A percentile compares a stretch with the other conserved stretches of the same genome.
These are phyloP conservation scores for Aurifilum marmelostoma DNA, from an alignment of 2,329 filamentous ascomycete genomes.

Conservation along the genomic window DNA sequence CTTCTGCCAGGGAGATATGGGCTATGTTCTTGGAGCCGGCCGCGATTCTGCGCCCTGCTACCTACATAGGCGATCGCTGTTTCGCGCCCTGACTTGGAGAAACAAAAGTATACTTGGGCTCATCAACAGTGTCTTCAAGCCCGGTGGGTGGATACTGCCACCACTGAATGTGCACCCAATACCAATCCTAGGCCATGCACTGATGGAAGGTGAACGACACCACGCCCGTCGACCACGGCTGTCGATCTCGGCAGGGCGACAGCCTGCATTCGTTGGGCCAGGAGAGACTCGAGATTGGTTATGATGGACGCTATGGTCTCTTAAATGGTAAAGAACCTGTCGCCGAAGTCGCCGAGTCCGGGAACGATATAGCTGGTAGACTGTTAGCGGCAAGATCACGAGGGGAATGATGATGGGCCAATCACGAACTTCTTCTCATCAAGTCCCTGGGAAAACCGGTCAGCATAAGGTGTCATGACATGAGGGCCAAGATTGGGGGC, in stretches of 20 bases:
- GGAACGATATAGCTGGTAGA: constrained; percentile 84
- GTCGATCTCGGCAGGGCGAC: not conserved
- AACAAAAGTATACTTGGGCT: constrained; percentile 1
- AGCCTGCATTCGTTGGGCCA: not conserved
- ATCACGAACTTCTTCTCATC: constrained; percentile 90
- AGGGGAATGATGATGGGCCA: constrained; percentile 1
- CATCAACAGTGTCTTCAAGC: not conserved
- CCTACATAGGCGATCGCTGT: constrained; percentile 1
- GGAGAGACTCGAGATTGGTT: not conserved
- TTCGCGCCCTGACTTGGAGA: not conserved
- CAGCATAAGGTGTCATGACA: constrained; percentile 28
- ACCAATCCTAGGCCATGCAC: not conserved
- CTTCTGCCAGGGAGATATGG: constrained; percentile 4
- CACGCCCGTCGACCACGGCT: not conserved
- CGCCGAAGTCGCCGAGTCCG: constrained; percentile 92
- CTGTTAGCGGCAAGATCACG: constrained; percentile 43
- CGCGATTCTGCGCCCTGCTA: constrained; percentile 6
- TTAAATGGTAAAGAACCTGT: constrained; percentile 90
- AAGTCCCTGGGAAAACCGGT: constrained; percentile 62
- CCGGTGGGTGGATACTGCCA: not conserved
- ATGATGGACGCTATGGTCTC: constrained; percentile 28
- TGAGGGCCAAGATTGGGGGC: constrained; percentile 1
- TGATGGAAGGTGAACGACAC: not conserved
- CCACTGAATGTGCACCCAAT: constrained; percentile 1
- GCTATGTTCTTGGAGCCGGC: constrained; percentile 18